A percentile compares a stretch with the other conserved stretches of the same genome.
These are phyloP conservation scores for Aspergillus pseudonomiae DNA, from an alignment of 2,329 filamentous ascomycete species.

Conservation along the genomic window DNA sequence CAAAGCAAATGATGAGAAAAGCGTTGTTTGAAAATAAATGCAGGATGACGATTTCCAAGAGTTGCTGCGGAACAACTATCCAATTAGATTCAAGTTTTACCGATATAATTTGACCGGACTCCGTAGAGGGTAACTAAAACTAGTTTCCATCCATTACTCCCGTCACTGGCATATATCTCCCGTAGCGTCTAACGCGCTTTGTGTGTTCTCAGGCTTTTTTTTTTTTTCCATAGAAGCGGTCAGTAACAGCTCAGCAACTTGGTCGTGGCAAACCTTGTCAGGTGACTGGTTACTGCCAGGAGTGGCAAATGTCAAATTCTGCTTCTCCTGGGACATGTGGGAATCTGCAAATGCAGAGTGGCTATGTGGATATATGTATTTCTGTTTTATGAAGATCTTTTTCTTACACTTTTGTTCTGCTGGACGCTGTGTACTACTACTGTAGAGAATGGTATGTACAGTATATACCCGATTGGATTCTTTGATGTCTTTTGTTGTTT, in stretches of 20 bases:
- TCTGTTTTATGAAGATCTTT: background rate
- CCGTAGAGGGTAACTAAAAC: background rate
- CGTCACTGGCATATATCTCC: background rate
- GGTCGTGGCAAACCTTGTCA: conserved; percentile 8
- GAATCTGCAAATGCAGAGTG: background rate
- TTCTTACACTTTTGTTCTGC: background rate
- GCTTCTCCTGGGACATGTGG: background rate
- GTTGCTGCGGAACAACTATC: background rate
- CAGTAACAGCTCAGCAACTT: background rate
- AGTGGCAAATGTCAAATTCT: conserved; percentile 7
- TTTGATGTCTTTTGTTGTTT: background rate
- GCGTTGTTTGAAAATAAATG: conserved; percentile 15
- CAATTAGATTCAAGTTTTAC: background rate
- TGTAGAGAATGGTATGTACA: background rate
- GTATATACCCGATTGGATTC: background rate
- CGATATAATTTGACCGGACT: background rate
- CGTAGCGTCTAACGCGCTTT: background rate
- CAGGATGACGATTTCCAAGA: background rate
- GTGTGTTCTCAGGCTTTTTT: background rate
- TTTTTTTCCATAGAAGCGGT: conserved; percentile 1
- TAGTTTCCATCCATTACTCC: background rate
- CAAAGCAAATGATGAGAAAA: conserved; percentile 20
- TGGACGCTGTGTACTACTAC: background rate
- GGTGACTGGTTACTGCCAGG: background rate
- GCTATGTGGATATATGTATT: background rate